These are phyloP conservation scores for Cichorium intybus DNA, from an alignment of 140 eudicot species.

Conservation along the genomic window DNA sequence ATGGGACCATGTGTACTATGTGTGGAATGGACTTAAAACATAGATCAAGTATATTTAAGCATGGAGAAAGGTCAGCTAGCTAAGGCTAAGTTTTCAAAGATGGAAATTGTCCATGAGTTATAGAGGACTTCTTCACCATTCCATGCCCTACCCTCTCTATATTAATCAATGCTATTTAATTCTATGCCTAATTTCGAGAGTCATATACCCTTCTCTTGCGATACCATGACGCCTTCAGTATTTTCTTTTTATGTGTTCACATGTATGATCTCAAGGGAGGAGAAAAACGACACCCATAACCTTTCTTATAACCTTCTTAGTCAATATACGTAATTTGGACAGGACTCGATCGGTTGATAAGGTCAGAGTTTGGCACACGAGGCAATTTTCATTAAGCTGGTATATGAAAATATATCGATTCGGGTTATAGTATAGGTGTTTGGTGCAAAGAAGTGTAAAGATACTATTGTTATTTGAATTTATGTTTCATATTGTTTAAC, in stretches of 20 bases:
- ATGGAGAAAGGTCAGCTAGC: conserved; percentile 38
- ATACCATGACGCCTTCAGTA: neutral
- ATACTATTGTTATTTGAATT: too few species aligned
- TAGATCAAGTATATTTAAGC: conserved; percentile 31
- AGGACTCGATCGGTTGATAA: too few species aligned
- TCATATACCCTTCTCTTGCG: conserved; percentile 16
- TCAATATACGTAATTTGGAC: neutral
- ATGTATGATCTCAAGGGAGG: neutral
- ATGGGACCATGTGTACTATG: conserved; percentile 28
- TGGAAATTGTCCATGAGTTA: conserved; percentile 15
- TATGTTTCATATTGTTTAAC: too few species aligned
- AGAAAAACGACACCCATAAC: neutral
- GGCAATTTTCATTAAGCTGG: too few species aligned
- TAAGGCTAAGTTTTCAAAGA: conserved; percentile 32
- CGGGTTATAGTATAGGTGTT: too few species aligned
- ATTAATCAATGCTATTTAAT: conserved; percentile 38
- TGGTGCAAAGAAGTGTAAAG: too few species aligned
- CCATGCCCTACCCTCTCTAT: conserved; percentile 22
- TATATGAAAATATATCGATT: too few species aligned
- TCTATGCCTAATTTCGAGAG: conserved; percentile 5
- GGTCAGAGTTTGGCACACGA: too few species aligned
- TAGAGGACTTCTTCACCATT: conserved; percentile 38
- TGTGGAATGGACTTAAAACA: conserved; percentile 38
- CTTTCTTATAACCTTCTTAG: neutral
- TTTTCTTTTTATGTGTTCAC: conserved; percentile 10